Conservation (phyloP, 73 alveolate genomes). For the Blepharisma japonicum region DNA sequence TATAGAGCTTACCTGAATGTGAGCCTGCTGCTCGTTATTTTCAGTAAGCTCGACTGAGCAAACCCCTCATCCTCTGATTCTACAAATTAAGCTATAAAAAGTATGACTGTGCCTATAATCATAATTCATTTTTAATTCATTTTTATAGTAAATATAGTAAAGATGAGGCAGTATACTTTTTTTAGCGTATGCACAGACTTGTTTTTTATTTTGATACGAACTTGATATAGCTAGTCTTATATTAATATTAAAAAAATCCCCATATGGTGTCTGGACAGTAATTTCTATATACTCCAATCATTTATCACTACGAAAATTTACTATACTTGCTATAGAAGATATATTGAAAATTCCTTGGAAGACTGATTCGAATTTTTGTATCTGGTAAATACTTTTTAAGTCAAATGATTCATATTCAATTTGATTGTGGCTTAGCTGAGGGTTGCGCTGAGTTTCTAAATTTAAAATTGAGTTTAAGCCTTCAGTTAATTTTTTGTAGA, state of each 20-base stretch:
- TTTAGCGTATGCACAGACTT: neutral
- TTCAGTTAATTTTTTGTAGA: neutral
- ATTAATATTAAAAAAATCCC: neutral
- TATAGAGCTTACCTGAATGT: neutral
- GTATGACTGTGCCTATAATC: neutral
- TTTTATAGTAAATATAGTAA: neutral
- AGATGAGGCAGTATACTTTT: neutral
- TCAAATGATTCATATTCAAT: too few relatives aligned
- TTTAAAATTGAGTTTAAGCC: neutral
- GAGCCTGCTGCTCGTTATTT: neutral
- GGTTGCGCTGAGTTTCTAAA: neutral
- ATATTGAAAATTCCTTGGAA: neutral
- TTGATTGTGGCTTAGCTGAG: neutral
- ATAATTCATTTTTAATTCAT: neutral
- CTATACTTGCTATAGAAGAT: neutral
- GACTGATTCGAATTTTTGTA: neutral
- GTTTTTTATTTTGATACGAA: neutral
- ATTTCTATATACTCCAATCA: conserved; percentile 17
- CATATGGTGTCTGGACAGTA: neutral
- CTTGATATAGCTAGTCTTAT: neutral
- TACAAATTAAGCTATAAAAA: neutral
- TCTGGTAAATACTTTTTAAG: too few relatives aligned
- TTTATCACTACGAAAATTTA: neutral
- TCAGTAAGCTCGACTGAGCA: conserved; percentile 5
- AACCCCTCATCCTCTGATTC: conserved; percentile 18